phyloP scores from a whole-genome alignment of 2,329 filamentous ascomycete species.

The Rhytidhysteron rufulum region DNA sequence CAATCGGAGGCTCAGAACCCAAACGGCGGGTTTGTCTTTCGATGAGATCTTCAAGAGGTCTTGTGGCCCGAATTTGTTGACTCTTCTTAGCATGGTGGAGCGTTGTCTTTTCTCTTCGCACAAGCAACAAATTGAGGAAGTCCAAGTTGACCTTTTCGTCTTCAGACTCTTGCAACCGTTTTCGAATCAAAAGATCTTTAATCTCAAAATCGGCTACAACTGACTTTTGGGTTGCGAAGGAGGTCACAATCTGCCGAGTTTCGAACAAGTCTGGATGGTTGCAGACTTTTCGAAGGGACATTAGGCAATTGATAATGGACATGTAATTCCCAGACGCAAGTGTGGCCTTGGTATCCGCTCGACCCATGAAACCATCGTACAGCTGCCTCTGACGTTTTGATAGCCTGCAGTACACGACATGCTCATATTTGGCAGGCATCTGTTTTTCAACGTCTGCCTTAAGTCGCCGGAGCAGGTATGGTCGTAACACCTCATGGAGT shows the following conservation, averaged over 20 bases:
- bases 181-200: conserved; percentile 67
- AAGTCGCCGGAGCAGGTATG: conserved; percentile 82
- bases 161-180: conserved; percentile 59
- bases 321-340: conserved; percentile 91
- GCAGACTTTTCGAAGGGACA: conserved; percentile 96
- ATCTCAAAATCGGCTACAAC: conserved; percentile 69
- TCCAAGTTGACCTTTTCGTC: conserved; percentile 66
- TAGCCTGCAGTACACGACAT: conserved; percentile 90
- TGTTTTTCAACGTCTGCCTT: conserved; percentile 99
- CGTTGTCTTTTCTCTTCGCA: conserved; percentile 59
- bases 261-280: conserved; percentile 98
- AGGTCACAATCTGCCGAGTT: conserved; percentile 93
- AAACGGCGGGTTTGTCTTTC: conserved; percentile 62
- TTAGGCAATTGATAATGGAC: conserved; percentile 96
- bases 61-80: conserved; percentile 58
- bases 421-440: conserved; percentile 97
- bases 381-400: conserved; percentile 93
- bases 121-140: conserved; percentile 75
- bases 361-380: conserved; percentile 93
- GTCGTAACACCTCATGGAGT: conserved; percentile 87
- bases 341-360: conserved; percentile 83
- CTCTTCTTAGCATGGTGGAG: conserved; percentile 48
- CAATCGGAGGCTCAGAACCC: conserved; percentile 52
- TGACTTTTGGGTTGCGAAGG: conserved; percentile 84
- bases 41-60: conserved; percentile 64